Base-by-base conservation (phyloP, 2,329 filamentous ascomycete species). In the Gyromitra esculenta region DNA sequence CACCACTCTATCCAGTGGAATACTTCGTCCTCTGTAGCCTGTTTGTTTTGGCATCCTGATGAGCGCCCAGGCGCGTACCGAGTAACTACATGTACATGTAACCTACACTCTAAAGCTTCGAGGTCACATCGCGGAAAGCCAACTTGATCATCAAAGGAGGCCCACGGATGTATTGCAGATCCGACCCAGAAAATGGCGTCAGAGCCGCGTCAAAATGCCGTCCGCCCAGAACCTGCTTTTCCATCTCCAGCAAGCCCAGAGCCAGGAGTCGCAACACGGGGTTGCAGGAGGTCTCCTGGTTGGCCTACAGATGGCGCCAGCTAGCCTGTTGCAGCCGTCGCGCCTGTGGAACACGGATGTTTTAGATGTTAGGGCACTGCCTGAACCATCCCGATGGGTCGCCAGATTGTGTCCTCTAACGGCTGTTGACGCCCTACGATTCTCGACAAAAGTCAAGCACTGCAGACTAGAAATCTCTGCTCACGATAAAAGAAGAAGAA, bases 171-270 rank as follows among this genome's bases (percentile, higher is more conserved):
- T 69, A 37, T 52, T 45, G 60, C 52, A 73, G 62, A 73, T 67
- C 62, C 60, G 35, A 31, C 39, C n/a, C 31, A 60, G 35, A 52
- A 43, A 60, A 73, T 72, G 60, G 69, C 60, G 69, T 72, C 69
- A 72, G 69, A 57, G 59, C 50, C 69, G 69, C 68, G 68, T 71
- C 68, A 71, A 71, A 31, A 71, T 15, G 18, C 45, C 48, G 4
- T 45, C 18, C 43, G 50, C 11, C 37, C 41, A 37, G 68, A 71
- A 64, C 68, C 37, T 71, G 45, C 57, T 71, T 62, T 50, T n/a
- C 56, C 56, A 15, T 52, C 54, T 69, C 18, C 18, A 15, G 48
- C 48, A 52, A 52, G 48, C 48, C 8, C 48, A 39, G 54, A 43
- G 66, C 35, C 59, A 37, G 25, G 56, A 39, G 35, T n/a, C 39